A percentile compares a stretch with the other conserved stretches of the same genome.
Evolutionary conservation across 139 green algal species (phyloP).

Genomic region (Closterium sp.): DNA sequence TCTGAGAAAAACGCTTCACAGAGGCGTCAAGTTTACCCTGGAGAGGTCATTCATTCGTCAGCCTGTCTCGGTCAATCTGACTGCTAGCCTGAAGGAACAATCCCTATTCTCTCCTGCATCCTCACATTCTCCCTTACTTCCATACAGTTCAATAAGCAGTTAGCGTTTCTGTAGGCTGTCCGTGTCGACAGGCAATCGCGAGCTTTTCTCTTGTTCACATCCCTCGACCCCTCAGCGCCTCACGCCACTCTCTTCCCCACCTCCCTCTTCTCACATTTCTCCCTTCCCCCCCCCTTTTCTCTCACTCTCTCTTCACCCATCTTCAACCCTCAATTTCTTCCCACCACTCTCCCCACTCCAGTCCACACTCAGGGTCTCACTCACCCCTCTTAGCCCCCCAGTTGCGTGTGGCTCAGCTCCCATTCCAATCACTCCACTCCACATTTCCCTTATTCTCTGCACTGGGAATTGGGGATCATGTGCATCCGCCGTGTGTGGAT

Average conservation of each 20-base stretch:
- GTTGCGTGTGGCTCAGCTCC: background rate
- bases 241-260: background rate
- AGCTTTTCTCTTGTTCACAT: too few species aligned
- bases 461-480: background rate
- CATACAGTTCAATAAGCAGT: too few species aligned
- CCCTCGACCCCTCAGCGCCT: too few species aligned
- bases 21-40: too few species aligned
- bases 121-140: too few species aligned
- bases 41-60: too few species aligned
- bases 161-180: too few species aligned
- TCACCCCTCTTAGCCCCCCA: background rate
- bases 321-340: conserved; percentile 9
- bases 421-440: conserved; percentile 2
- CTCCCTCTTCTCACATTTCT: background rate
- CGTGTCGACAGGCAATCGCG: too few species aligned
- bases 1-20: too few species aligned
- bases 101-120: too few species aligned
- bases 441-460: background rate
- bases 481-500: background rate
- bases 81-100: too few species aligned
- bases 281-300: background rate
- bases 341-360: background rate
- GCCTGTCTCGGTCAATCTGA: too few species aligned
- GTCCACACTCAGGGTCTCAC: background rate
- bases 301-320: background rate